phyloP scores from a whole-genome alignment of 2,329 filamentous ascomycete genomes.

The Lomentospora prolificans region DNA sequence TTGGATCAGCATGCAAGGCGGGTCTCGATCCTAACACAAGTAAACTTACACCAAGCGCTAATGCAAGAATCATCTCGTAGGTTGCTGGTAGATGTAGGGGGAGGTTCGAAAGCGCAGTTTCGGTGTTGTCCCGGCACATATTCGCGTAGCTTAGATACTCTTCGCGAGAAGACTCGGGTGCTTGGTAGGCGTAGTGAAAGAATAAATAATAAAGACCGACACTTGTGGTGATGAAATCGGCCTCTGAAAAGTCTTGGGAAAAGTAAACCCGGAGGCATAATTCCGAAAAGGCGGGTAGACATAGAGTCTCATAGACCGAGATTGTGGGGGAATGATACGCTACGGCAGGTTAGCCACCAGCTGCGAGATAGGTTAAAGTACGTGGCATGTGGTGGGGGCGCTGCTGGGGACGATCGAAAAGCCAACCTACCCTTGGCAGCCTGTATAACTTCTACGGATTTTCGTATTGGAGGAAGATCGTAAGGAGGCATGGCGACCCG shows the following conservation, averaged over 20 bases:
- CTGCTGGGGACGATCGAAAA: not conserved
- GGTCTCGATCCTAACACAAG: too few species aligned
- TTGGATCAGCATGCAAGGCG: not conserved
- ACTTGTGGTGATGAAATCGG: conserved; percentile 24
- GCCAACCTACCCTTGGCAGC: conserved; percentile 9
- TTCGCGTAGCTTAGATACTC: conserved; percentile 16
- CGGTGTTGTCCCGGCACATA: conserved; percentile 20
- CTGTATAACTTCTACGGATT: conserved; percentile 11
- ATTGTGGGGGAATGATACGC: conserved; percentile 12
- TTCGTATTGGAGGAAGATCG: conserved; percentile 13
- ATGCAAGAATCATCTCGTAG: conserved; percentile 16
- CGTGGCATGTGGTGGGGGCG: too few species aligned
- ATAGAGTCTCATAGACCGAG: conserved; percentile 21
- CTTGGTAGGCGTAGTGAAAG: conserved; percentile 13
- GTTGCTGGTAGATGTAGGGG: conserved; percentile 23
- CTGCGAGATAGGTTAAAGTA: too few species aligned
- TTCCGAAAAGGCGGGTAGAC: conserved; percentile 20
- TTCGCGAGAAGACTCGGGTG: conserved; percentile 13
- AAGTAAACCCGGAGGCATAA: conserved; percentile 24
- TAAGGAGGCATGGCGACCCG: conserved; percentile 7
- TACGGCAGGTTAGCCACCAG: not conserved
- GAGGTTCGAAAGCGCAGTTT: conserved; percentile 21
- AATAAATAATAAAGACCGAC: conserved; percentile 22
- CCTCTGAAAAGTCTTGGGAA: conserved; percentile 20
- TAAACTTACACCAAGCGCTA: conserved; percentile 15